Evolutionary conservation across 1,284 basidiomycete genomes (phyloP), one percentile per base, ranked within the genome.

Genomic region (Tilletia indica): DNA sequence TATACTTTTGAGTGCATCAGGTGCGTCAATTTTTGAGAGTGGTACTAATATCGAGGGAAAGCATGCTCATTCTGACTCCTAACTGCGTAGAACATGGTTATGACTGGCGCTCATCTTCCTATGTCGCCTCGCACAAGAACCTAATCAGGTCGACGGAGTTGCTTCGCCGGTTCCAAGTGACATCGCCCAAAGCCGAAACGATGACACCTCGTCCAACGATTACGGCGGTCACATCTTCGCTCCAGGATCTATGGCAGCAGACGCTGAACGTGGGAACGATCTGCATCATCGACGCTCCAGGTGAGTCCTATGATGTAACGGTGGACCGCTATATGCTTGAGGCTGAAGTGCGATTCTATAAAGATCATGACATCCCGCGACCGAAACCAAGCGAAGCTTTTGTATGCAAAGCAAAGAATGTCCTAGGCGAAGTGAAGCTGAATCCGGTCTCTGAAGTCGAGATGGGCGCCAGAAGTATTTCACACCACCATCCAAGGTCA

Each of bases 371-470:
- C 5, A n/a, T 58, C 21, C 21, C 56, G 25, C 56, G n/a, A 8
- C 56, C 14, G 34, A 34, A 8, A 31, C 25, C 34, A n/a, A 54
- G 16, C 25, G 14, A 25, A 14, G 34, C 6, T 12, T 21, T 31
- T 4, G 12, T 12, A 5, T 12, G 14, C 56, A 4, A 21, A 4
- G 16, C 19, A 25, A 34, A 34, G 25, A 58, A n/a, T 6, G 1
- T 31, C 21, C 56, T 58, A 31, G 3, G 34, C 14, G 12, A 25
- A 58, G 56, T 58, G 21, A 58, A 34, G 56, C 21, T 34, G n/a
- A 58, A 58, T 58, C 56, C 56, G 12, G 56, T 58, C 25, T 25
- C 34, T 12, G 56, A 58, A 58, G 56, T 58, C 21, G 25, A 58
- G 6, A 21, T 31, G 56, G 56, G 56, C 21, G 56, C 56, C 19